These are phyloP conservation scores for Gracilaria domingensis DNA, from an alignment of 23 red algal genomes.

Conservation along the genomic window DNA sequence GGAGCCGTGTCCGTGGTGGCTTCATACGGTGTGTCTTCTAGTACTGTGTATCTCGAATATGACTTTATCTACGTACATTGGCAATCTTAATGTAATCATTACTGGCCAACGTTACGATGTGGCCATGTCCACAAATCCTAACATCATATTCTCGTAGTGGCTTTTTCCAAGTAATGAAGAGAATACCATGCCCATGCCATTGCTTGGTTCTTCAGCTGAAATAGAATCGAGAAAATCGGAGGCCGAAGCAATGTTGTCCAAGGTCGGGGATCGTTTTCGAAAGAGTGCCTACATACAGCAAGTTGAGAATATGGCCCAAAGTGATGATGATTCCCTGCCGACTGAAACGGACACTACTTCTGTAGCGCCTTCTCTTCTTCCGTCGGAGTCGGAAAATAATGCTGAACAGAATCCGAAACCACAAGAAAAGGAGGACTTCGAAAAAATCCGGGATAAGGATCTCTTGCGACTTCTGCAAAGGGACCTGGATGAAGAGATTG, in stretches of 20 bases:
- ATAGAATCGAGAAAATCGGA: constrained; percentile 10
- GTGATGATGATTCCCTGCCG: constrained; percentile 11
- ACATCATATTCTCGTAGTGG: no score
- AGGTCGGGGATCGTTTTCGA: neutral
- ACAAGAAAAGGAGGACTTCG: neutral
- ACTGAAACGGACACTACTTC: constrained; percentile 11
- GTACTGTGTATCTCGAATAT: no score
- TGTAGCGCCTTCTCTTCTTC: neutral
- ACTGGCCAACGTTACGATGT: no score
- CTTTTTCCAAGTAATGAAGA: no score
- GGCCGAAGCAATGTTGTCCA: constrained; percentile 8
- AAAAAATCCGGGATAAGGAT: neutral
- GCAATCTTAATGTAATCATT: no score
- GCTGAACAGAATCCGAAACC: neutral
- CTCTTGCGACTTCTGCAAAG: constrained; percentile 14
- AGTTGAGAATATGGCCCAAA: neutral
- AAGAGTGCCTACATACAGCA: neutral
- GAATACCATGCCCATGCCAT: no score
- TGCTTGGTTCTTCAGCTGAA: no score
- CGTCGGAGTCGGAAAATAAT: neutral
- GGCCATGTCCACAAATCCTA: no score
- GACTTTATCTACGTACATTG: no score
- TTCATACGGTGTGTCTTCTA: no score
- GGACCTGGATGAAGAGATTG: neutral
- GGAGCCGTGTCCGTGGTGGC: no score